phyloP scores from a whole-genome alignment of 345 rosid species.

The Brassica nigra region DNA sequence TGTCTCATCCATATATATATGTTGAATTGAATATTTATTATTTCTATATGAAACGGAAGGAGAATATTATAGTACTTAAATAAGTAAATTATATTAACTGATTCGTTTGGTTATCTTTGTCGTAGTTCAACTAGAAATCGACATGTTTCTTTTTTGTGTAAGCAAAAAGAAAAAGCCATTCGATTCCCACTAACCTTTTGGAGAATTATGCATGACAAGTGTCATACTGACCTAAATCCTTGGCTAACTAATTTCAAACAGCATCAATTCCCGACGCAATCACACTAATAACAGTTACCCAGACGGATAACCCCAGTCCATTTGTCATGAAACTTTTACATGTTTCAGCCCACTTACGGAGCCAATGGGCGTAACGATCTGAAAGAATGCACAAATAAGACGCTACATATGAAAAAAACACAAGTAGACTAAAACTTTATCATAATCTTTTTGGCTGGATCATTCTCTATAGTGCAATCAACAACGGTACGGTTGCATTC shows the following conservation, averaged over 20 bases:
- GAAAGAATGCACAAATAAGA: not conserved
- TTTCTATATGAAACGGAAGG: not conserved
- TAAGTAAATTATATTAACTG: not conserved
- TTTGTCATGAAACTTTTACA: not conserved
- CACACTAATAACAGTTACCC: not conserved
- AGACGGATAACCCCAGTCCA: not conserved
- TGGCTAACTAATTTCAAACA: not conserved
- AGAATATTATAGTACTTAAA: not conserved
- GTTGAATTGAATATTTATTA: not conserved
- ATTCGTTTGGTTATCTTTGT: not conserved
- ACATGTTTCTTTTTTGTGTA: not conserved
- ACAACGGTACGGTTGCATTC: not conserved
- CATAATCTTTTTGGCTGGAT: not conserved
- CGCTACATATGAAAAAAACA: not conserved
- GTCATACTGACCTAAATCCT: not conserved
- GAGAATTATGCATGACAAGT: not conserved
- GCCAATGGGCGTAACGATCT: constrained; percentile 3
- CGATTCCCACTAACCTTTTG: not conserved
- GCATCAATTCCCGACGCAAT: not conserved
- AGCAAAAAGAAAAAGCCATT: not conserved
- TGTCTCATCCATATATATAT: not conserved
- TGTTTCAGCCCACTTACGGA: not conserved
- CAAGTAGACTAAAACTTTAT: too few relatives aligned
- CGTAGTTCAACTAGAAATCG: not conserved
- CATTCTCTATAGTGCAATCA: not conserved